Percentiles rank a stretch among this genome's conserved stretches.
phyloP scores from a whole-genome alignment of 192 early-diverging fungal species.

The Coemansia sp. region DNA sequence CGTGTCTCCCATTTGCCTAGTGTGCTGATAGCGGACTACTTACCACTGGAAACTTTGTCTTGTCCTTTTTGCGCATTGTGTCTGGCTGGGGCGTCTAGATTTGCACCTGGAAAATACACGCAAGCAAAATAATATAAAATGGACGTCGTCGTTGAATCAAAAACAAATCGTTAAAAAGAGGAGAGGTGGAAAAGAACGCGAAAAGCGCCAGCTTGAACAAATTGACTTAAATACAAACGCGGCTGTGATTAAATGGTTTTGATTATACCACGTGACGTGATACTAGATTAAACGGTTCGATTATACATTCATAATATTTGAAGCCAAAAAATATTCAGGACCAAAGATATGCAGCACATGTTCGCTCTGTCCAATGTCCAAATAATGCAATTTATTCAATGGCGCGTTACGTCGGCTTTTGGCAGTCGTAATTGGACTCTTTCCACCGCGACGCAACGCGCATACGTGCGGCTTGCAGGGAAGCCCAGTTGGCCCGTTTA shows the following conservation, averaged over 20 bases:
- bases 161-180: background rate
- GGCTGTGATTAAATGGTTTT: background rate
- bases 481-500: background rate
- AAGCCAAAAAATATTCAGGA: too few relatives aligned
- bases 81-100: background rate
- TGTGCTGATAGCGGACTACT: conserved; percentile 27
- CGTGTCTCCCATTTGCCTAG: background rate
- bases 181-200: conserved; percentile 3
- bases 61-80: conserved; percentile 83
- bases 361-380: too few relatives aligned
- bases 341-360: too few relatives aligned
- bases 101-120: background rate
- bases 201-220: background rate
- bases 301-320: too few relatives aligned
- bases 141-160: background rate
- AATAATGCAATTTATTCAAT: too few relatives aligned
- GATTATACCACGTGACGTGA: background rate
- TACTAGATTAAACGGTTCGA: background rate
- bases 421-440: background rate
- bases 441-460: background rate
- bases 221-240: background rate
- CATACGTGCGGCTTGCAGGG: conserved; percentile 4
- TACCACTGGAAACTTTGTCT: conserved; percentile 92
- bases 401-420: too few relatives aligned
- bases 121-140: background rate